phyloP scores from a whole-genome alignment of 2,329 filamentous ascomycete genomes.

The Fusarium humuli region DNA sequence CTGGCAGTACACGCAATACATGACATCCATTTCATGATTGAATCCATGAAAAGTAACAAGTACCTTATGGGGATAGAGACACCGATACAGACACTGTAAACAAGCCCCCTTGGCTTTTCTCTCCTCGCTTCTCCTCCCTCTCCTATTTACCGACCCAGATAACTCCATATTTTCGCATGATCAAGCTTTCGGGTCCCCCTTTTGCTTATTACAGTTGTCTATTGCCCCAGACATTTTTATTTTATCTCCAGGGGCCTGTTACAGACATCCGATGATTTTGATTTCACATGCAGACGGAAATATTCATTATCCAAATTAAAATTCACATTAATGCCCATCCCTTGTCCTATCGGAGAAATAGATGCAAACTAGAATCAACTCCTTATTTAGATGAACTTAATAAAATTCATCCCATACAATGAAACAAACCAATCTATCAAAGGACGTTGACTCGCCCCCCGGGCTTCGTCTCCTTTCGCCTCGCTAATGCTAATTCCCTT shows the following conservation, averaged over 20 bases:
- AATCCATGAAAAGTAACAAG: constrained; percentile 9
- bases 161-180: constrained; percentile 30
- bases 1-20: constrained; percentile 26
- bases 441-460: constrained; percentile 1
- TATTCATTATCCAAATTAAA: constrained; percentile 4
- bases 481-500: constrained; percentile 14
- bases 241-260: constrained; percentile 8
- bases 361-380: background rate
- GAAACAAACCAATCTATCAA: constrained; percentile 15
- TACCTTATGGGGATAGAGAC: background rate
- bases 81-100: background rate
- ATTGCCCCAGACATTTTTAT: constrained; percentile 15
- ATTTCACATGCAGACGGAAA: constrained; percentile 11
- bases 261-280: constrained; percentile 8
- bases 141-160: constrained; percentile 10
- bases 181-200: constrained; percentile 29
- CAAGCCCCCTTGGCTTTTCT: constrained; percentile 10
- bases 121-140: constrained; percentile 12
- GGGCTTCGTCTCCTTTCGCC: constrained; percentile 14
- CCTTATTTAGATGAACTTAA: background rate
- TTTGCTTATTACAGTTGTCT: constrained; percentile 19
- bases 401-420: constrained; percentile 1
- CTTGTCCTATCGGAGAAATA: constrained; percentile 19
- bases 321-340: background rate
- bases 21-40: constrained; percentile 7